These are phyloP conservation scores for Gillenia trifoliata DNA, from an alignment of 306 rosid species.

Conservation along the genomic window DNA sequence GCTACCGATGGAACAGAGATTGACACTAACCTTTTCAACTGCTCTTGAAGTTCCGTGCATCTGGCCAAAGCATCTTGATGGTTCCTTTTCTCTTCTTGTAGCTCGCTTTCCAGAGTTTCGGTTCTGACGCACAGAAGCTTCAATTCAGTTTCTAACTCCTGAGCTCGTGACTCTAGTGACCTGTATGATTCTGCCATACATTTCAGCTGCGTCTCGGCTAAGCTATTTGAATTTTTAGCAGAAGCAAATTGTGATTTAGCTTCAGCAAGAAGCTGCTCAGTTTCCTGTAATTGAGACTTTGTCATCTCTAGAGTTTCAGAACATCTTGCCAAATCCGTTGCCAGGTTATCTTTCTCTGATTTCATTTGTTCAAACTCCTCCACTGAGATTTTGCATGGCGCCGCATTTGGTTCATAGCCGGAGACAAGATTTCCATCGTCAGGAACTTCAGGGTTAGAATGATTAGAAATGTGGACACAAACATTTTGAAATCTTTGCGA, in stretches of 20 bases:
- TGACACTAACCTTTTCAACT: conserved; percentile 62
- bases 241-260: conserved; percentile 72
- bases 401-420: conserved; percentile 33
- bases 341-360: conserved; percentile 57
- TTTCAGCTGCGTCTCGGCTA: conserved; percentile 92
- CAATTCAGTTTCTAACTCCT: conserved; percentile 67
- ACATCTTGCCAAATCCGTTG: conserved; percentile 57
- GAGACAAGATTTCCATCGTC: conserved; percentile 72
- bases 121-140: conserved; percentile 50
- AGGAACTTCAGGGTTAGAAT: conserved; percentile 79
- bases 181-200: conserved; percentile 98
- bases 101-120: conserved; percentile 64
- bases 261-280: conserved; percentile 85
- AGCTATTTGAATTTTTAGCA: conserved; percentile 71
- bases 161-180: conserved; percentile 76
- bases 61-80: conserved; percentile 60
- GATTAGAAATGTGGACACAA: conserved; percentile 44
- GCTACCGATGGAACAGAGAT: background rate
- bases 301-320: conserved; percentile 66
- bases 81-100: conserved; percentile 69
- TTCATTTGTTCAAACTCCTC: conserved; percentile 71
- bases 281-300: conserved; percentile 67
- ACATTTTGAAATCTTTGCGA: conserved; percentile 59
- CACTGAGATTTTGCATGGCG: conserved; percentile 39
- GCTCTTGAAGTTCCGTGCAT: conserved; percentile 73